Conservation (phyloP, 176 grass and related monocot genomes). For the Phoenix dactylifera region DNA sequence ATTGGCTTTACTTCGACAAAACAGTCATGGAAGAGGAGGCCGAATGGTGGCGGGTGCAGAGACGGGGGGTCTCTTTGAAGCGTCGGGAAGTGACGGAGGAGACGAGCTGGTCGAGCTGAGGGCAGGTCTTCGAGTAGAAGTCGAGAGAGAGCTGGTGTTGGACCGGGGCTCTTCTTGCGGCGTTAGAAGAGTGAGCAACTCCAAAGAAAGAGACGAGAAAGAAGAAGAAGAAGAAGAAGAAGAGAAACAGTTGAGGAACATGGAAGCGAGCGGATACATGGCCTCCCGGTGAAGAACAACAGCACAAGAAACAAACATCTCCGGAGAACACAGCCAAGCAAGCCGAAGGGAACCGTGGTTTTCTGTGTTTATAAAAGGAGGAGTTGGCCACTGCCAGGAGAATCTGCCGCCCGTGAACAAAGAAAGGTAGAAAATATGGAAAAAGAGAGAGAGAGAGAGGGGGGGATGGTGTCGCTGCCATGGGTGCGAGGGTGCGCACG, state of each 20-base stretch:
- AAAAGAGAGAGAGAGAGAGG: too few relatives aligned
- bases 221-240: constrained; percentile 12
- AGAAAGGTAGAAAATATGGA: too few relatives aligned
- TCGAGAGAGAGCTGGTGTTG: constrained; percentile 63
- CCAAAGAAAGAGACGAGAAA: constrained; percentile 29
- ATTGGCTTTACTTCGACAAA: constrained; percentile 64
- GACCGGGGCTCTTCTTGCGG: constrained; percentile 36
- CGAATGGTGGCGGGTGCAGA: constrained; percentile 71
- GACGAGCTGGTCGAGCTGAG: constrained; percentile 79
- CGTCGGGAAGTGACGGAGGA: constrained; percentile 44
- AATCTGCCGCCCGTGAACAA: too few relatives aligned
- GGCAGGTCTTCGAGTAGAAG: constrained; percentile 75
- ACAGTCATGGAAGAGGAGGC: constrained; percentile 97
- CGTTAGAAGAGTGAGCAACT: not conserved
- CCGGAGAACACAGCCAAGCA: too few relatives aligned
- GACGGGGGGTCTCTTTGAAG: constrained; percentile 52
- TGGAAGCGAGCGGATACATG: not conserved
- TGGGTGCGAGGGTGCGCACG: too few relatives aligned
- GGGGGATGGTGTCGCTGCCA: too few relatives aligned
- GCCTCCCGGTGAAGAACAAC: too few relatives aligned
- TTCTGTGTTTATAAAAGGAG: too few relatives aligned
- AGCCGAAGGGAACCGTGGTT: too few relatives aligned
- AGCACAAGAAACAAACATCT: too few relatives aligned
- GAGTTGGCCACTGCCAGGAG: too few relatives aligned
- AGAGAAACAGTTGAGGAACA: not conserved